A percentile compares a stretch with the other conserved stretches of the same genome.
phyloP scores from a whole-genome alignment of 139 green algal genomes.

The Astrephomene gubernaculifera region DNA sequence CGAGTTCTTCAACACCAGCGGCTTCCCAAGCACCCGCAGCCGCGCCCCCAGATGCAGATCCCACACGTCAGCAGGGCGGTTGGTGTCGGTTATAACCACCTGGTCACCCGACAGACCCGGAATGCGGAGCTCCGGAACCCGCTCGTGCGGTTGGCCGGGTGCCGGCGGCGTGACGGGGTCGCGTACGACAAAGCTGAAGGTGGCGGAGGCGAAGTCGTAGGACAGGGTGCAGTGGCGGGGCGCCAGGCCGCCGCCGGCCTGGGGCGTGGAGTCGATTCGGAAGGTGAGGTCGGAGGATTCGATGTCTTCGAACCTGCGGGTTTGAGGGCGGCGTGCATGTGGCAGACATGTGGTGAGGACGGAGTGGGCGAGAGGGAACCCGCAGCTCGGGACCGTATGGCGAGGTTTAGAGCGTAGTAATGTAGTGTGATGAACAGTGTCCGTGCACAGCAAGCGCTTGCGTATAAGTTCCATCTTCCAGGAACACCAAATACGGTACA shows the following conservation, averaged over 20 bases:
- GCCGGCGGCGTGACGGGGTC: slow-evolving; percentile 15
- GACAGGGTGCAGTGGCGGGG: slow-evolving; percentile 19
- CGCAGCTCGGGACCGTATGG: no score
- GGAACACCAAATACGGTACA: neutral
- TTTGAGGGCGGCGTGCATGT: no score
- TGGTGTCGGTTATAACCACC: slow-evolving; percentile 5
- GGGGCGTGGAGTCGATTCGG: slow-evolving; percentile 7
- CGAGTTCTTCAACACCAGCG: slow-evolving; percentile 26
- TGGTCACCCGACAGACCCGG: neutral
- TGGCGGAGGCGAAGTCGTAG: slow-evolving; percentile 10
- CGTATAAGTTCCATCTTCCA: no score
- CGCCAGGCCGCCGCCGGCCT: slow-evolving; percentile 33
- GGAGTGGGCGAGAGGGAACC: no score
- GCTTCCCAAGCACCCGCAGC: slow-evolving; percentile 14
- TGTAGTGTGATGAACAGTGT: no score
- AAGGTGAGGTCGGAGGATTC: slow-evolving; percentile 29
- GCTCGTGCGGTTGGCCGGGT: neutral
- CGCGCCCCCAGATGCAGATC: slow-evolving; percentile 37
- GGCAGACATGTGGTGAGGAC: no score
- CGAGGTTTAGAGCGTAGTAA: no score
- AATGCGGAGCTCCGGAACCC: neutral
- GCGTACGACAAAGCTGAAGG: slow-evolving; percentile 10
- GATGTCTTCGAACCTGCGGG: slow-evolving; percentile 33
- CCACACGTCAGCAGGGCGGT: slow-evolving; percentile 12
- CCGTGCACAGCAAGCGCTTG: no score